Evolutionary conservation across 1,139 yeast species (phyloP).

Genomic region (Hyphopichia wangnamkhiaoensis): DNA sequence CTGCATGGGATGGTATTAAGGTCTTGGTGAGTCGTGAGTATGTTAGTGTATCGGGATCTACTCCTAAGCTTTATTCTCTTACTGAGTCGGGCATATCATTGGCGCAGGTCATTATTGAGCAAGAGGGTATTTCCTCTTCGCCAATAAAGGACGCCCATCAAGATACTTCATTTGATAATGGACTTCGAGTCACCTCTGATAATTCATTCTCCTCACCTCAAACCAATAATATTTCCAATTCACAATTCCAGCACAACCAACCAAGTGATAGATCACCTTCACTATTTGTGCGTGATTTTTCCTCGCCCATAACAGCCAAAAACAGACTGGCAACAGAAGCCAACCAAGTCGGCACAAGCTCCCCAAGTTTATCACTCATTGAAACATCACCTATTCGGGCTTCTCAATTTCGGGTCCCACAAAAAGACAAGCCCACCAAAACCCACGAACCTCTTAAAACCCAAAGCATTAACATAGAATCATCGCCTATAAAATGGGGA

Average conservation of each 20-base stretch:
- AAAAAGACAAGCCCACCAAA: neutral
- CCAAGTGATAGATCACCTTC: too few species aligned
- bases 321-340: too few species aligned
- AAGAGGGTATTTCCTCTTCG: conserved; percentile 39
- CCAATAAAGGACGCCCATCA: conserved; percentile 16
- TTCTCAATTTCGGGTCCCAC: neutral
- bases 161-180: conserved; percentile 38
- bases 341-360: too few species aligned
- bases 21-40: conserved; percentile 63
- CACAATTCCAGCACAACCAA: too few species aligned
- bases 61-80: conserved; percentile 59
- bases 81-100: conserved; percentile 74
- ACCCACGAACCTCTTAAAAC: too few species aligned
- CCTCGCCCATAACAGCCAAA: too few species aligned
- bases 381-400: neutral
- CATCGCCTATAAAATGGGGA: neutral
- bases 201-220: neutral
- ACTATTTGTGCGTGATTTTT: neutral
- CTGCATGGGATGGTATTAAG: conserved; percentile 80
- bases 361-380: neutral
- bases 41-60: conserved; percentile 56
- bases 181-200: conserved; percentile 29
- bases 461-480: neutral
- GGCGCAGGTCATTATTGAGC: conserved; percentile 57
- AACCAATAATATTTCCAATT: neutral